Evolutionary conservation across 176 grass and related monocot species (phyloP).

Genomic region (Alloteropsis semialata): DNA sequence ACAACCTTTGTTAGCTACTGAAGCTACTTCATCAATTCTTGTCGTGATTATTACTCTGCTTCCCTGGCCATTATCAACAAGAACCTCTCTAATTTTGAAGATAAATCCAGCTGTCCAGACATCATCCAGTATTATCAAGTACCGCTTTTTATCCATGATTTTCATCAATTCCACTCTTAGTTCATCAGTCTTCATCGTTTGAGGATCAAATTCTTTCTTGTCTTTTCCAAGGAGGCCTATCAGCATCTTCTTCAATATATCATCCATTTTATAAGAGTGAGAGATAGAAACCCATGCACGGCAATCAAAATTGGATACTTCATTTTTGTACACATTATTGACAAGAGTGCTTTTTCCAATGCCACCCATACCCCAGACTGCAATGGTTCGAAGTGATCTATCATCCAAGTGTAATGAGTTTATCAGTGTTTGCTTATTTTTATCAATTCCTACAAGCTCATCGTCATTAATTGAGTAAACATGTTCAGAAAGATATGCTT

Average conservation of each 20-base stretch:
- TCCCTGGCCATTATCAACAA: not conserved
- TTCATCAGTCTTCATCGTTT: not conserved
- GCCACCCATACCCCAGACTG: not conserved
- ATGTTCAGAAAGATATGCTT: not conserved
- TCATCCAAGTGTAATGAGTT: not conserved
- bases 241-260: conserved; percentile 8
- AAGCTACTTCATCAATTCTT: conserved; percentile 11
- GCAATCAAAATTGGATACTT: no score
- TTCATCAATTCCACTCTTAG: not conserved
- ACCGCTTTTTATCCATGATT: not conserved
- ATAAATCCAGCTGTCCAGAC: not conserved
- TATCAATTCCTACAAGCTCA: conserved; percentile 17
- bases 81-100: not conserved
- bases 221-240: not conserved
- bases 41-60: not conserved
- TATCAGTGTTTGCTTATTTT: conserved; percentile 18
- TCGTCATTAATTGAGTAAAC: conserved; percentile 13
- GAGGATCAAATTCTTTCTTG: not conserved
- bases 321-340: no score
- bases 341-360: no score
- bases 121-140: conserved; percentile 33
- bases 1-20: not conserved
- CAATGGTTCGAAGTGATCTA: not conserved
- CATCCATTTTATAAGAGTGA: not conserved
- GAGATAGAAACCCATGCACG: no score